phyloP scores from a whole-genome alignment of 2,329 filamentous ascomycete species.

The Colletotrichum sp. region DNA sequence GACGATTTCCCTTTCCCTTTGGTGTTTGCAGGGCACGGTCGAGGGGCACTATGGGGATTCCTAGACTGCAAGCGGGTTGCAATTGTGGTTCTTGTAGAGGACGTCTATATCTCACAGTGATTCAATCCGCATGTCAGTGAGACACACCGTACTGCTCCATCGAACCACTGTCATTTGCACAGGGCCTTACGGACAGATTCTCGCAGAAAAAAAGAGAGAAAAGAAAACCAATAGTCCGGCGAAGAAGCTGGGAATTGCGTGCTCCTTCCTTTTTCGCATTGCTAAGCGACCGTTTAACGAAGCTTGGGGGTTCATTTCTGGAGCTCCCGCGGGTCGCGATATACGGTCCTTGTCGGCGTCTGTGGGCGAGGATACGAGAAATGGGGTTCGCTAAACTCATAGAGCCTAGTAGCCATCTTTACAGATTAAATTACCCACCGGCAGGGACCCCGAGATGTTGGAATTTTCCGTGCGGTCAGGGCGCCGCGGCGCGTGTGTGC shows the following conservation, averaged over 20 bases:
- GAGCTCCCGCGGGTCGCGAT: not conserved
- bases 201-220: not conserved
- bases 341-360: not conserved
- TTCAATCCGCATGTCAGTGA: not conserved
- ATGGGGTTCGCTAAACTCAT: not conserved
- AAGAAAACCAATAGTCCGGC: not conserved
- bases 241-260: not conserved
- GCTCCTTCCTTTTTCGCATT: not conserved
- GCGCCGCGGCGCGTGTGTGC: not conserved
- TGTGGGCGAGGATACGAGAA: conserved; percentile 8
- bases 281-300: not conserved
- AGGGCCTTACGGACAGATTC: not conserved
- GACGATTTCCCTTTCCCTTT: not conserved
- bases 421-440: conserved; percentile 1
- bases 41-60: not conserved
- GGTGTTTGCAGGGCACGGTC: not conserved
- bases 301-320: not conserved
- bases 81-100: not conserved
- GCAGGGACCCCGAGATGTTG: conserved; percentile 10
- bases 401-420: not conserved
- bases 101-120: not conserved
- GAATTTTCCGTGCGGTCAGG: conserved; percentile 5
- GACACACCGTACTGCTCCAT: not conserved
- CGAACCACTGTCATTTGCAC: not conserved
- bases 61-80: not conserved